Evolutionary conservation across 768 basidiomycete species (phyloP), one percentile per base, ranked within the genome.

Genomic region (Pisolithus tinctorius): DNA sequence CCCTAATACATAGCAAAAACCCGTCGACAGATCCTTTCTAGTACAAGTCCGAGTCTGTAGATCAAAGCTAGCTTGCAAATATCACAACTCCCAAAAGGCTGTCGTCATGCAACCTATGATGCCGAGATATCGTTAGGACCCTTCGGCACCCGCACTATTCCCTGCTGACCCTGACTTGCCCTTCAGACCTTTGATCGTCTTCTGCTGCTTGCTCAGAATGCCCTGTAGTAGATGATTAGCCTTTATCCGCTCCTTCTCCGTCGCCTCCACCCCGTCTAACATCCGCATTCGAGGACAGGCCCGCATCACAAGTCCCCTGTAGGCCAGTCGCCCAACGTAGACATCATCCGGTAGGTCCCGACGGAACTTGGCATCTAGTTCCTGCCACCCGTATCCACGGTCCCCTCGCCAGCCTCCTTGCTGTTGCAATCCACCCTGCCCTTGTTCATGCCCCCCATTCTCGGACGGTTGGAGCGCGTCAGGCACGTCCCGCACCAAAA

Each of bases 221-320:
- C 80, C 77, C 66, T 69, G 69, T 58, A 92, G 69, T 62, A 96
- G 64, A 60, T 79, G 72, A 68, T 78, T 75, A 54, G 88, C 90
- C 75, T 94, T 96, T 55, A 72, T 73, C 72, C 85, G 79, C 78
- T 97, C 93, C 76, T 88, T 90, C 63, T 77, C 80, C 66, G 78
- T 79, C 61, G 95, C 81, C 54, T 76, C 76, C 62, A 98, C 81
- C 50, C 95, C 95, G 71, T 99, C 95, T 62, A 99, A 69, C 74
- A 84, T 69, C 61, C 76, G 72, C 58, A 97, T 69, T 31, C 74
- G 67, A 27, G 71, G 64, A 63, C 88, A 91, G 30, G 79, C 82
- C 25, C 81, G 71, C 88, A 94, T 92, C 44, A 95, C 74, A 50
- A 93, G 73, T 38, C 93, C 93, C 42, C 95, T 84, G 70, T 97